Evolutionary conservation across 768 basidiomycete species (phyloP).

Genomic region (Boletellus emodensis): DNA sequence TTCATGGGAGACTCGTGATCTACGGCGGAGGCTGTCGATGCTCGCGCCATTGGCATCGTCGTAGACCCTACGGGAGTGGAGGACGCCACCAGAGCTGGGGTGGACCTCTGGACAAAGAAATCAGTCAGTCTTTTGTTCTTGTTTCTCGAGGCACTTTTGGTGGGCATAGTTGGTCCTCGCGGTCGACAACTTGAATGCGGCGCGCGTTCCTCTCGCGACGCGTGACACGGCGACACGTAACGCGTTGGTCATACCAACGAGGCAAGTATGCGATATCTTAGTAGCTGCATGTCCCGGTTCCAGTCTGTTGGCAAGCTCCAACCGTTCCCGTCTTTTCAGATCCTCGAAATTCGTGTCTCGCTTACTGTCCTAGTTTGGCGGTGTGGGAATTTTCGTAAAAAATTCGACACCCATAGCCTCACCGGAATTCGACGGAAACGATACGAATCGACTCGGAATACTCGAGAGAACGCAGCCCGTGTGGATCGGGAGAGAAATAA

Average conservation of each 20-base stretch:
- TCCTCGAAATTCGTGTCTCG: too few species aligned
- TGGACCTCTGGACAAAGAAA: conserved; percentile 40
- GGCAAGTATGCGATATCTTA: too few species aligned
- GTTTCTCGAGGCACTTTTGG: conserved; percentile 11
- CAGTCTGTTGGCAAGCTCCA: too few species aligned
- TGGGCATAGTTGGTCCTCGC: conserved; percentile 15
- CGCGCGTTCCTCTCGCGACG: conserved; percentile 1
- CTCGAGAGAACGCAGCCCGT: too few species aligned
- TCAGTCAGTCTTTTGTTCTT: conserved; percentile 37
- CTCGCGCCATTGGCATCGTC: conserved; percentile 6
- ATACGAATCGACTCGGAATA: too few species aligned
- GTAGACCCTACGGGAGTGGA: not conserved
- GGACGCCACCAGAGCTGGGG: conserved; percentile 11
- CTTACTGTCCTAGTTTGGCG: too few species aligned
- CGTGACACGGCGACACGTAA: conserved; percentile 16
- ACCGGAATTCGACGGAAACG: too few species aligned
- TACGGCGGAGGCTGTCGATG: not conserved
- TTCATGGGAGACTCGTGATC: not conserved
- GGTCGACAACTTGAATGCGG: not conserved
- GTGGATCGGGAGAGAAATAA: too few species aligned
- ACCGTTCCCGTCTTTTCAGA: too few species aligned
- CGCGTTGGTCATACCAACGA: not conserved
- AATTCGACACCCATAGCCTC: too few species aligned
- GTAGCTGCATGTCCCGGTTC: too few species aligned
- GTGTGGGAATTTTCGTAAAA: too few species aligned